Evolutionary conservation across 108 stramenopile species (phyloP).

Genomic region (Nannochloropsis gaditana): DNA sequence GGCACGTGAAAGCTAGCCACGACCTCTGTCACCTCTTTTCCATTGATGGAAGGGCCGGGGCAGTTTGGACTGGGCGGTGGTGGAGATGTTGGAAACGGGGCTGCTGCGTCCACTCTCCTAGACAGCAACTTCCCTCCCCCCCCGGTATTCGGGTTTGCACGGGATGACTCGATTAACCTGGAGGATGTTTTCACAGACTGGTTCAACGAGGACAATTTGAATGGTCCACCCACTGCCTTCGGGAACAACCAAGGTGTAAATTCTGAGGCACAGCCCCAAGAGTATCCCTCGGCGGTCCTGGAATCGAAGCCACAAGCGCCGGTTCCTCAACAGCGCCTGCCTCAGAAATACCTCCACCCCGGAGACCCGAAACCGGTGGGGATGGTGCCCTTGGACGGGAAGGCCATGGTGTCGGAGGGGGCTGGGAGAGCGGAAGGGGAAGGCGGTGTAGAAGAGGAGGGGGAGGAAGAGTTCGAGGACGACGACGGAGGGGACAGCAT

Average conservation of each 20-base stretch:
- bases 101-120: background rate
- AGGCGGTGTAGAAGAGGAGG: background rate
- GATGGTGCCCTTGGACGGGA: background rate
- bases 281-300: background rate
- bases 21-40: background rate
- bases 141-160: background rate
- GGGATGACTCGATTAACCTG: slow-evolving; percentile 38
- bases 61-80: background rate
- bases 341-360: background rate
- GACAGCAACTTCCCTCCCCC: background rate
- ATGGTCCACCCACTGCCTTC: slow-evolving; percentile 18
- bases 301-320: background rate
- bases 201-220: slow-evolving; percentile 40
- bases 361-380: background rate
- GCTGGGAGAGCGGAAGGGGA: background rate
- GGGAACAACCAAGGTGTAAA: background rate
- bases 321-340: background rate
- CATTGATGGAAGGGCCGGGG: background rate
- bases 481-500: background rate
- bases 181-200: slow-evolving; percentile 49
- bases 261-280: background rate
- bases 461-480: background rate
- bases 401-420: background rate
- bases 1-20: background rate
- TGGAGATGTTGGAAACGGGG: background rate